Evolutionary conservation across 164 flowering plant species (phyloP).

Genomic region (Annona squamosa): DNA sequence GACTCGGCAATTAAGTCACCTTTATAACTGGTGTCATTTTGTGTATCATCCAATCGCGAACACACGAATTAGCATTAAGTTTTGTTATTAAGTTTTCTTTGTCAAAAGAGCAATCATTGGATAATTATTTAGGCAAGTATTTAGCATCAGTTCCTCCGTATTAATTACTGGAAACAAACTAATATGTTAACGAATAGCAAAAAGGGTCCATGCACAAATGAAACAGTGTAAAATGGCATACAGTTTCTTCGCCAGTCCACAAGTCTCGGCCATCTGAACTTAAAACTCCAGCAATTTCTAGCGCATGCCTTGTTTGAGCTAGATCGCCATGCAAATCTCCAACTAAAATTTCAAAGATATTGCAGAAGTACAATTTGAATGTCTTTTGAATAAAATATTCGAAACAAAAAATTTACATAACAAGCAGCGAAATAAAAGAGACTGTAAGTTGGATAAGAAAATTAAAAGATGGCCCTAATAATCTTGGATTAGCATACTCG

Average conservation of each 20-base stretch:
- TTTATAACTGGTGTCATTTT: background rate
- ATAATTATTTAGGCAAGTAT: background rate
- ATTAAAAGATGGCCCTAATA: background rate
- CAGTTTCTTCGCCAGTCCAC: slow-evolving; percentile 90
- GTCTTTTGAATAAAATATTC: background rate
- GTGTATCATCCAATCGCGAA: background rate
- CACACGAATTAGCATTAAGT: background rate
- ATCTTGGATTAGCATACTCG: no score
- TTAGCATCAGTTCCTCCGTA: background rate
- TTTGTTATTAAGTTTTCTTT: background rate
- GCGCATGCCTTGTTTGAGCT: slow-evolving; percentile 65
- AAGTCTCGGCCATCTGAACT: slow-evolving; percentile 60
- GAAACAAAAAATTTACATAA: no score
- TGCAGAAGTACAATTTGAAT: background rate
- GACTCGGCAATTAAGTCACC: no score
- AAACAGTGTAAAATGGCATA: slow-evolving; percentile 21
- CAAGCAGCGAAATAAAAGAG: background rate
- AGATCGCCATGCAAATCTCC: slow-evolving; percentile 97
- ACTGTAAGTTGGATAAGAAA: background rate
- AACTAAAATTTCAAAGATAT: slow-evolving; percentile 34
- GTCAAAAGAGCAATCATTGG: background rate
- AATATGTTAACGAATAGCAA: background rate
- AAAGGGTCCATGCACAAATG: background rate
- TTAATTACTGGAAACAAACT: background rate
- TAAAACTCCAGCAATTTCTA: slow-evolving; percentile 82